Evolutionary conservation across 2,329 filamentous ascomycete genomes (phyloP).

Genomic region (Alternaria incomplexa): DNA sequence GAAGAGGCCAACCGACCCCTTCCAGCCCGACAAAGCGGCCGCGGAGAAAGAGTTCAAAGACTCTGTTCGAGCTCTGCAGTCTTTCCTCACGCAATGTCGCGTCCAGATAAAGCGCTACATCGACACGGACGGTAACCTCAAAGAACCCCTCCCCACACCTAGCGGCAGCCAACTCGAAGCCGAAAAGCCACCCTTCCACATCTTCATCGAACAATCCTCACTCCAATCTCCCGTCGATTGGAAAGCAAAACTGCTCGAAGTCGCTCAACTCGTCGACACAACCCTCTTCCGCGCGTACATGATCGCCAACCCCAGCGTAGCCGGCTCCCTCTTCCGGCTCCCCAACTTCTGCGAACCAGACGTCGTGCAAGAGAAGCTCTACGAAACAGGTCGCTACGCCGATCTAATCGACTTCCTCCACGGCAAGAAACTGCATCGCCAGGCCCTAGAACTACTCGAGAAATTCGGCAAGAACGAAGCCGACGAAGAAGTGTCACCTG

Average conservation of each 20-base stretch:
- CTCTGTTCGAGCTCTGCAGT: conserved; percentile 82
- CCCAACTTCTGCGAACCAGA: conserved; percentile 97
- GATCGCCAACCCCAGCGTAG: conserved; percentile 84
- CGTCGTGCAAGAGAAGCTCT: conserved; percentile 90
- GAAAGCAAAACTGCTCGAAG: conserved; percentile 73
- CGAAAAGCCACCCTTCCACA: conserved; percentile 52
- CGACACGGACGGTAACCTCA: conserved; percentile 64
- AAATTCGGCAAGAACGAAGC: conserved; percentile 72
- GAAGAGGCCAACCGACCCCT: conserved; percentile 53
- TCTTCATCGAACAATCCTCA: conserved; percentile 47
- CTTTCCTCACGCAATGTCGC: conserved; percentile 87
- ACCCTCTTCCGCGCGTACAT: conserved; percentile 94
- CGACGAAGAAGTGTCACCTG: conserved; percentile 54
- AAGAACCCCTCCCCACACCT: conserved; percentile 60
- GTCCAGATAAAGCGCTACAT: conserved; percentile 67
- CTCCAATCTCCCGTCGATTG: conserved; percentile 59
- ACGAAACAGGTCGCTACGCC: conserved; percentile 86
- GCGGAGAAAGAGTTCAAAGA: conserved; percentile 84
- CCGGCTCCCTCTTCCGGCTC: conserved; percentile 89
- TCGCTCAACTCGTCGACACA: conserved; percentile 87
- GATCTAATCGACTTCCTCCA: conserved; percentile 98
- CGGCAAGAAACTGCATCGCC: conserved; percentile 89
- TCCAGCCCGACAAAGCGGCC: conserved; percentile 56
- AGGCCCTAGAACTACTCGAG: conserved; percentile 81
- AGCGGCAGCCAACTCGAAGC: conserved; percentile 47